Percentiles rank a stretch among this genome's conserved stretches.
Evolutionary conservation across 2,329 filamentous ascomycete species (phyloP).

Genomic region (Aspergillus fumigatus): DNA sequence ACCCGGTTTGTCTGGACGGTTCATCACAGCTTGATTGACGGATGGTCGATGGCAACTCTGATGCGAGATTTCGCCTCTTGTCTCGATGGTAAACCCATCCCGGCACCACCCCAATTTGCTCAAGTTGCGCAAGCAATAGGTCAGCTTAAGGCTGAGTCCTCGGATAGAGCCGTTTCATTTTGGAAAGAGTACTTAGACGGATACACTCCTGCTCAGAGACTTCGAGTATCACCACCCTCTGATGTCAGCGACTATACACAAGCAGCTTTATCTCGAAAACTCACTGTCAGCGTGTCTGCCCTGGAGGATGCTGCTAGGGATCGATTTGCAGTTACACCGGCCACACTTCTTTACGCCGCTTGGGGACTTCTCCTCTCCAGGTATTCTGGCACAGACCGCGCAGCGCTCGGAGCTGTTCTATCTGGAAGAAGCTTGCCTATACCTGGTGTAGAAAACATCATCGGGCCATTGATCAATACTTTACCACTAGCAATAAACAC

Average conservation of each 20-base stretch:
- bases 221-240: background rate
- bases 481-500: constrained; percentile 20
- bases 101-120: background rate
- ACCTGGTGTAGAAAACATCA: constrained; percentile 15
- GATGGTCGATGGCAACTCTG: constrained; percentile 21
- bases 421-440: constrained; percentile 6
- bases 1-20: constrained; percentile 26
- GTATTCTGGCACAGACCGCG: background rate
- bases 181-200: background rate
- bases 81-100: constrained; percentile 9
- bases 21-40: constrained; percentile 34
- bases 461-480: constrained; percentile 35
- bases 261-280: background rate
- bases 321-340: background rate
- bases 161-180: background rate
- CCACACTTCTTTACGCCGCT: constrained; percentile 3
- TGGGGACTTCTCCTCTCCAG: constrained; percentile 4
- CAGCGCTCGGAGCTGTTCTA: constrained; percentile 5
- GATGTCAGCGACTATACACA: background rate
- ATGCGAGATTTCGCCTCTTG: constrained; percentile 15
- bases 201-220: background rate
- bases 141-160: background rate
- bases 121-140: background rate
- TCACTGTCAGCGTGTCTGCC: background rate
- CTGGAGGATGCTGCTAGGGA: background rate